Conservation (phyloP, 2,329 filamentous ascomycete genomes). For the Hortaea werneckii region DNA sequence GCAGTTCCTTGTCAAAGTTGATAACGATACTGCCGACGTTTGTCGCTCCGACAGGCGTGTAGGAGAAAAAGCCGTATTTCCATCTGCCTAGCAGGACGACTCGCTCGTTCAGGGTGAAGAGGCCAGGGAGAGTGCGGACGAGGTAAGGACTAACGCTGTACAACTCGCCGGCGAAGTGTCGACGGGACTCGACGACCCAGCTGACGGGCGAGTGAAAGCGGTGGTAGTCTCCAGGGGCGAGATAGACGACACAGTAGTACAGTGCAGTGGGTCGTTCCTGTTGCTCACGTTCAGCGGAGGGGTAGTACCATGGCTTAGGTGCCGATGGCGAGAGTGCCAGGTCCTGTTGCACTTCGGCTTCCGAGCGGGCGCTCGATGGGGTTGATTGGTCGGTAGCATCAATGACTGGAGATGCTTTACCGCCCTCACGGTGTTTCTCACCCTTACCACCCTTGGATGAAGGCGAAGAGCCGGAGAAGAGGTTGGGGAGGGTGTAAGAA, state of each 20-base stretch:
- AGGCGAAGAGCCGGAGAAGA: slow-evolving; percentile 62
- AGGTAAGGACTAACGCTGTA: slow-evolving; percentile 93
- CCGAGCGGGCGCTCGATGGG: slow-evolving; percentile 55
- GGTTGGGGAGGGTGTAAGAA: slow-evolving; percentile 78
- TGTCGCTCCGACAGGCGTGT: slow-evolving; percentile 89
- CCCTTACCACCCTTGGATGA: neutral
- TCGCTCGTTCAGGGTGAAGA: slow-evolving; percentile 94
- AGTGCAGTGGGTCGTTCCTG: slow-evolving; percentile 51
- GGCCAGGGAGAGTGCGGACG: slow-evolving; percentile 79
- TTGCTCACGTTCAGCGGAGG: slow-evolving; percentile 15
- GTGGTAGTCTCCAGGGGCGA: slow-evolving; percentile 96
- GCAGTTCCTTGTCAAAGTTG: slow-evolving; percentile 91
- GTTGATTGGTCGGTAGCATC: slow-evolving; percentile 57
- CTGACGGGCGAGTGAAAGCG: slow-evolving; percentile 91
- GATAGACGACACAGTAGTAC: slow-evolving; percentile 91
- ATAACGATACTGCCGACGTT: slow-evolving; percentile 95
- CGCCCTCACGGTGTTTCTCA: slow-evolving; percentile 23
- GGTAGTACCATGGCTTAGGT: slow-evolving; percentile 43
- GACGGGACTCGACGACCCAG: slow-evolving; percentile 88
- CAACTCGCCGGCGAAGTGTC: slow-evolving; percentile 95
- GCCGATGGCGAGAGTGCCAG: slow-evolving; percentile 56
- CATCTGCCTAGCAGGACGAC: slow-evolving; percentile 88
- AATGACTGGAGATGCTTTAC: slow-evolving; percentile 30
- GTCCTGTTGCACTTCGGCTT: slow-evolving; percentile 74
- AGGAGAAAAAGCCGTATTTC: slow-evolving; percentile 96